Evolutionary conservation across 1,284 basidiomycete genomes (phyloP).

Genomic region (Melampsora americana): DNA sequence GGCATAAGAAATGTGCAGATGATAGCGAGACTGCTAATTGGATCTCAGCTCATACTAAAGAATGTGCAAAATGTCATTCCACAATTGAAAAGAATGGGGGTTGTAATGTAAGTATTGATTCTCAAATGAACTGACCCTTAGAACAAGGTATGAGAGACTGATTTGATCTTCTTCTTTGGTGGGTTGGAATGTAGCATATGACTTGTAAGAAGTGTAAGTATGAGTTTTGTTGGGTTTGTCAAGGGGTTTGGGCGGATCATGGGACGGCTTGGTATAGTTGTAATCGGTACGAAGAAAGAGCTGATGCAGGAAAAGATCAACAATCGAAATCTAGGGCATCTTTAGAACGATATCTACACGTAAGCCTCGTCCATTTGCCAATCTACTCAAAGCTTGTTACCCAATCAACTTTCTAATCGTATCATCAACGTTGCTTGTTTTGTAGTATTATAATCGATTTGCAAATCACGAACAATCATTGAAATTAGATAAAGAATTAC

Average conservation of each 20-base stretch:
- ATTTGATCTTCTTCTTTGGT: neutral
- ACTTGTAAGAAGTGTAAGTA: constrained; percentile 98
- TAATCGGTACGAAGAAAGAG: constrained; percentile 94
- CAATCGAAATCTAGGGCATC: constrained; percentile 83
- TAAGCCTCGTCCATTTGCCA: constrained; percentile 57
- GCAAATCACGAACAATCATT: constrained; percentile 98
- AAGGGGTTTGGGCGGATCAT: constrained; percentile 94
- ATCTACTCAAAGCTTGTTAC: constrained; percentile 16
- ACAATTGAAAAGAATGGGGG: constrained; percentile 99
- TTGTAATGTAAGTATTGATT: constrained; percentile 73
- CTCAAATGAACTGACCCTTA: constrained; percentile 7
- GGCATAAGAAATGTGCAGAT: constrained; percentile 95
- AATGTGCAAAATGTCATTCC: constrained; percentile 88
- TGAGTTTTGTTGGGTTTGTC: constrained; percentile 67
- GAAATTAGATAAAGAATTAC: constrained; percentile 86
- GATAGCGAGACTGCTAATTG: constrained; percentile 98
- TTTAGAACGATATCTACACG: constrained; percentile 92
- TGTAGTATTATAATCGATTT: constrained; percentile 92
- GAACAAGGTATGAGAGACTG: constrained; percentile 2
- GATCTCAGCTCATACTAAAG: constrained; percentile 99
- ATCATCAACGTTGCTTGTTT: constrained; percentile 4
- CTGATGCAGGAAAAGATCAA: constrained; percentile 67
- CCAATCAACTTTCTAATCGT: constrained; percentile 20
- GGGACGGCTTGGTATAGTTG: constrained; percentile 97
- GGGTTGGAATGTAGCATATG: constrained; percentile 69